Conservation (phyloP, 192 early-diverging fungal genomes). For the Backusella tarrabulga region DNA sequence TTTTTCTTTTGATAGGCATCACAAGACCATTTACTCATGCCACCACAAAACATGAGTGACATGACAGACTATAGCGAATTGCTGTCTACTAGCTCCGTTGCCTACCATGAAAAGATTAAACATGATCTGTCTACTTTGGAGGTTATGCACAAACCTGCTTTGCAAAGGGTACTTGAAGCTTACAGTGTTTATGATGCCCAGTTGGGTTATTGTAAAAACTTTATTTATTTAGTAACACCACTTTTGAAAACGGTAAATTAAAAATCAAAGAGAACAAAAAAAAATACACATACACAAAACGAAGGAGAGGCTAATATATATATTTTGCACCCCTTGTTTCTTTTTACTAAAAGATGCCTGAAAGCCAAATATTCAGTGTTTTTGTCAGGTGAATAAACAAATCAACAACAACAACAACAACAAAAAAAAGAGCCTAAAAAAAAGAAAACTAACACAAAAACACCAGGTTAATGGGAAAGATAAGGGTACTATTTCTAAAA, state of each 20-base stretch:
- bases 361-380: slow-evolving; percentile 90
- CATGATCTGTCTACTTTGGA: neutral
- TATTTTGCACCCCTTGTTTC: neutral
- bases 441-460: slow-evolving; percentile 78
- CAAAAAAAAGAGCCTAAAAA: neutral
- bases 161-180: slow-evolving; percentile 87
- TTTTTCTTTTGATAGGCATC: neutral
- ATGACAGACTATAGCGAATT: neutral
- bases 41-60: neutral
- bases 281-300: neutral
- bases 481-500: slow-evolving; percentile 43
- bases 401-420: neutral
- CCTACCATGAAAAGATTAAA: neutral
- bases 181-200: slow-evolving; percentile 93
- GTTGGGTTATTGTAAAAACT: slow-evolving; percentile 96
- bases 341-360: slow-evolving; percentile 68
- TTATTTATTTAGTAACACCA: slow-evolving; percentile 89
- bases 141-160: slow-evolving; percentile 26
- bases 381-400: slow-evolving; percentile 59
- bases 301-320: neutral
- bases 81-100: neutral
- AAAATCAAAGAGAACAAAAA: neutral
- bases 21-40: neutral
- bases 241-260: slow-evolving; percentile 78
- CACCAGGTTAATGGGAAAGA: slow-evolving; percentile 81